phyloP scores from a whole-genome alignment of 2,329 filamentous ascomycete genomes.

The Curvularia lunata region DNA sequence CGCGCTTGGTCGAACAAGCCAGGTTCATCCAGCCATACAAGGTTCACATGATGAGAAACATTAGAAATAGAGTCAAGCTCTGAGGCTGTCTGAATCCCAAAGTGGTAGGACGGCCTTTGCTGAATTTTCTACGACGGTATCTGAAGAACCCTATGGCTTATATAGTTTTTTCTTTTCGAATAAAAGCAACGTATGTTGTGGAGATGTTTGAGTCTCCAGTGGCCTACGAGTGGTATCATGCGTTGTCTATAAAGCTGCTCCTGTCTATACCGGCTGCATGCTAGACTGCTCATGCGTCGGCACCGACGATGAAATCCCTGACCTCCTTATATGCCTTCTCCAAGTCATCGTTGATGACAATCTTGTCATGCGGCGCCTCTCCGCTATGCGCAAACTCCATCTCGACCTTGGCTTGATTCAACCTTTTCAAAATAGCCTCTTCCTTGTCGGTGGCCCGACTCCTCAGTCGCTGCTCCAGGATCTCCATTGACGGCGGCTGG shows the following conservation, averaged over 20 bases:
- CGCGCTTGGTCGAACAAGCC: constrained; percentile 73
- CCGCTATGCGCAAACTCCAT: constrained; percentile 50
- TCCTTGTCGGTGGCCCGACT: constrained; percentile 54
- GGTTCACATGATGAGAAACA: constrained; percentile 81
- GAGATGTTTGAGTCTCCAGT: neutral
- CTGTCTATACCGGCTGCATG: neutral
- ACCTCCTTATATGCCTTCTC: constrained; percentile 58
- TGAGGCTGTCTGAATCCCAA: constrained; percentile 66
- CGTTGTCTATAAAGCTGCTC: neutral
- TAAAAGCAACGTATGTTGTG: neutral
- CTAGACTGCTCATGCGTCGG: constrained; percentile 27
- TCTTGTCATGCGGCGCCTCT: constrained; percentile 58
- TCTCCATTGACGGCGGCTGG: constrained; percentile 75
- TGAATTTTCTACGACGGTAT: constrained; percentile 56
- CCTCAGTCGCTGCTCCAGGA: constrained; percentile 68
- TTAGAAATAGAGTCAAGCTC: constrained; percentile 99
- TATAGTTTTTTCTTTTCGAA: constrained; percentile 26
- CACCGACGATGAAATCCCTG: constrained; percentile 58
- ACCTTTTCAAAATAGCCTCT: constrained; percentile 55
- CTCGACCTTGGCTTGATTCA: constrained; percentile 56
- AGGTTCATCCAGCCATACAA: constrained; percentile 56
- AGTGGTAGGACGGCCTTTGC: constrained; percentile 53
- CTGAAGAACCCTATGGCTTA: constrained; percentile 52
- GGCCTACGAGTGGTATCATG: constrained; percentile 18
- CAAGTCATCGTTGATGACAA: constrained; percentile 60